Percentiles rank a stretch among this genome's conserved stretches.
Conservation (phyloP, 148 eudicot species). For the Rhododendron molle region DNA sequence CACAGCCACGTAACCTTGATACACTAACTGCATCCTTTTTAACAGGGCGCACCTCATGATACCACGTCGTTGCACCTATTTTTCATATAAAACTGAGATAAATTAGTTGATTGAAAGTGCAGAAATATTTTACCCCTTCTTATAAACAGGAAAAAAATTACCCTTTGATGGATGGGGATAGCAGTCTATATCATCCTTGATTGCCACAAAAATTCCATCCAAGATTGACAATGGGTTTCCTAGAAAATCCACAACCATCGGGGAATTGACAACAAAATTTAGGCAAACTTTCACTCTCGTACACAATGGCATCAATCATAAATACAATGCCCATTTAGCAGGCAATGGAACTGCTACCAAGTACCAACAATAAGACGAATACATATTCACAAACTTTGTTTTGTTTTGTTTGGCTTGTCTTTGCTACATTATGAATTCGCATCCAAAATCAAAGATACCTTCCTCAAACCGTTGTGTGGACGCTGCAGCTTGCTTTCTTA, state of each 20-base stretch:
- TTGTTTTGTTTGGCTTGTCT: background rate
- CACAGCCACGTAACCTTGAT: constrained; percentile 85
- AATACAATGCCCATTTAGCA: constrained; percentile 5
- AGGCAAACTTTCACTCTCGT: background rate
- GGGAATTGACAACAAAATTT: background rate
- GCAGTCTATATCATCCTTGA: constrained; percentile 97
- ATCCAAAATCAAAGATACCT: constrained; percentile 40
- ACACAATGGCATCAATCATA: background rate
- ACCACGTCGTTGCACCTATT: constrained; percentile 90
- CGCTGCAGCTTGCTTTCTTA: constrained; percentile 90
- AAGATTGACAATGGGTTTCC: constrained; percentile 78
- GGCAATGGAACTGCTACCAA: background rate
- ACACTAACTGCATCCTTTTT: constrained; percentile 78
- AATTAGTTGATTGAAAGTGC: background rate
- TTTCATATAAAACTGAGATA: constrained; percentile 9
- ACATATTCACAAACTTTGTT: background rate
- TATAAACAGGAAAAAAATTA: background rate
- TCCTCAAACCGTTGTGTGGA: constrained; percentile 88
- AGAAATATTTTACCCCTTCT: background rate
- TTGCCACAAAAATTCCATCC: constrained; percentile 91
- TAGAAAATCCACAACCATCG: constrained; percentile 31
- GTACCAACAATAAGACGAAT: background rate
- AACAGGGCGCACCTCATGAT: constrained; percentile 70
- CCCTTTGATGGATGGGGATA: constrained; percentile 88
- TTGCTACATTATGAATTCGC: background rate